These are phyloP conservation scores for Saccharum officinarum DNA, from an alignment of 176 grass and related monocot species.

Conservation along the genomic window DNA sequence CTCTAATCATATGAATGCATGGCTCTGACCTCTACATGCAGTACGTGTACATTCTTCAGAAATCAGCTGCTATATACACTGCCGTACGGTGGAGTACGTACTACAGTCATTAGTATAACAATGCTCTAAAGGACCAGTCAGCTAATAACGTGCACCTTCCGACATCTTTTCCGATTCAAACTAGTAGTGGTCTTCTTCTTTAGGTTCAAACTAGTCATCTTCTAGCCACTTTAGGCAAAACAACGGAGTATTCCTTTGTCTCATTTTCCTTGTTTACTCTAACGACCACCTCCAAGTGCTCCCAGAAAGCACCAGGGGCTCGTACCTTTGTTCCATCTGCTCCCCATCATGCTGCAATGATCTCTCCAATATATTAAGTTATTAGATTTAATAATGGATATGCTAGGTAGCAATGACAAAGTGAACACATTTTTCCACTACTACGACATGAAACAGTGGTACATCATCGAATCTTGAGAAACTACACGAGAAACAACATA, in stretches of 20 bases:
- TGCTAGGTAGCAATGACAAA: conserved; percentile 43
- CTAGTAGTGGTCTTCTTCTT: conserved; percentile 29
- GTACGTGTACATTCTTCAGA: not conserved
- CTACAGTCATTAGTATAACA: not conserved
- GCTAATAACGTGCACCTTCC: conserved; percentile 28
- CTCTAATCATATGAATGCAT: not conserved
- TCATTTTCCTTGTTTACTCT: conserved; percentile 60
- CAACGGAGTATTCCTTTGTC: conserved; percentile 57
- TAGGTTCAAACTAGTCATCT: conserved; percentile 32
- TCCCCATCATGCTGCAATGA: conserved; percentile 70
- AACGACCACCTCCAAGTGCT: conserved; percentile 75
- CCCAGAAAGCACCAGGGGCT: conserved; percentile 68
- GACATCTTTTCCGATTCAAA: conserved; percentile 46
- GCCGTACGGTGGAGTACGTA: not conserved
- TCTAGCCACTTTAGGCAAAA: conserved; percentile 61
- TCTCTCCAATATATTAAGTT: conserved; percentile 48
- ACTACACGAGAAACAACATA: conserved; percentile 36
- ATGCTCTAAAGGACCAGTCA: not conserved
- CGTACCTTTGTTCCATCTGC: conserved; percentile 87
- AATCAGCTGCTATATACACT: not conserved
- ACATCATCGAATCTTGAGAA: conserved; percentile 33
- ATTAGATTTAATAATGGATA: conserved; percentile 28
- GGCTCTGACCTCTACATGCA: not conserved
- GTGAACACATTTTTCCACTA: conserved; percentile 31
- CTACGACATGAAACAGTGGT: conserved; percentile 23